Conservation (phyloP, 495 filamentous ascomycete genomes). For the Mycothermus thermophilus region DNA sequence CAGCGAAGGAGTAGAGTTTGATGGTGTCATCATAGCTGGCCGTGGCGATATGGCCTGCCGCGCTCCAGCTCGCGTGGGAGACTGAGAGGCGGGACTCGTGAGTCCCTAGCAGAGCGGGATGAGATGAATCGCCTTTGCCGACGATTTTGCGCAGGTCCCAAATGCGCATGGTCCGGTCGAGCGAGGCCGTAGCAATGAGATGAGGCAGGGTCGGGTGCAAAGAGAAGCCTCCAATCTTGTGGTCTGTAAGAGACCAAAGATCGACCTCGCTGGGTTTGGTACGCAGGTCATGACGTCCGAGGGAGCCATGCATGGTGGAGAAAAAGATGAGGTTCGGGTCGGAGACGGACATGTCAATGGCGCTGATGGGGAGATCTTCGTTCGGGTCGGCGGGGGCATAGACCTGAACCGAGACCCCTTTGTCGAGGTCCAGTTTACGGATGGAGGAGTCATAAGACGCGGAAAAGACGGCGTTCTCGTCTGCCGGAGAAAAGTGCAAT, state of each 20-base stretch:
- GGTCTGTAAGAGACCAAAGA: constrained; percentile 66
- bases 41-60: constrained; percentile 70
- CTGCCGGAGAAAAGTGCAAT: constrained; percentile 60
- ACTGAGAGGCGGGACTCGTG: constrained; percentile 75
- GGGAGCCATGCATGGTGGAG: constrained; percentile 65
- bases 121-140: constrained; percentile 32
- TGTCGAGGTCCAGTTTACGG: constrained; percentile 70
- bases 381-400: constrained; percentile 56
- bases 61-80: constrained; percentile 79
- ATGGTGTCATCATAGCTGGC: constrained; percentile 89
- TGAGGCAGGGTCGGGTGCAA: constrained; percentile 65
- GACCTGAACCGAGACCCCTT: constrained; percentile 61
- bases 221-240: constrained; percentile 92
- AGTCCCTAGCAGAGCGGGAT: constrained; percentile 60
- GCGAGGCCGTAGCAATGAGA: constrained; percentile 76
- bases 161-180: constrained; percentile 78
- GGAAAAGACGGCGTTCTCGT: constrained; percentile 62
- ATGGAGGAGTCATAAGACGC: constrained; percentile 92
- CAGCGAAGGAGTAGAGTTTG: constrained; percentile 72
- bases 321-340: constrained; percentile 71
- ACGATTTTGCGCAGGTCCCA: constrained; percentile 84
- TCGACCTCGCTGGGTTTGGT: constrained; percentile 40
- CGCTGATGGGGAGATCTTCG: constrained; percentile 65
- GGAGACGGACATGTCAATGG: constrained; percentile 57
- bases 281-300: constrained; percentile 69